These are phyloP conservation scores for Aspergillus tamarii DNA, from an alignment of 2,329 filamentous ascomycete species.

Conservation along the genomic window DNA sequence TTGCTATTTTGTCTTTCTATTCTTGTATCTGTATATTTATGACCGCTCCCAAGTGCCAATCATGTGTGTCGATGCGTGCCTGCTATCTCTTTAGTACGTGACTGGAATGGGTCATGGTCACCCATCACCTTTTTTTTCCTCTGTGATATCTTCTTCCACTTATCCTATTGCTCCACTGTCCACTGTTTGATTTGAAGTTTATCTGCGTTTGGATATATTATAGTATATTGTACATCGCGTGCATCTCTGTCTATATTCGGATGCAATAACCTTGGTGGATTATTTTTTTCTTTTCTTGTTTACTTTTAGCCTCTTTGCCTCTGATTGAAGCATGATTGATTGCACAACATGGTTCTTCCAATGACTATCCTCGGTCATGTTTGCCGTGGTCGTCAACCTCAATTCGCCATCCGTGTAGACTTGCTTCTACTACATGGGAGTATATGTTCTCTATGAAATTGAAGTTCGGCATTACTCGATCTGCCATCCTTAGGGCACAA, in stretches of 20 bases:
- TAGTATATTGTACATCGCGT: background rate
- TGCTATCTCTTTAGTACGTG: background rate
- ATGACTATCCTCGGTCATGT: background rate
- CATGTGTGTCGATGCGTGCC: background rate
- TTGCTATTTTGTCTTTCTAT: background rate
- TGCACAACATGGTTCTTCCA: slow-evolving; percentile 2
- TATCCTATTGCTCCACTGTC: background rate
- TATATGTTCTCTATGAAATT: background rate
- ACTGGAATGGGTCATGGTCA: background rate
- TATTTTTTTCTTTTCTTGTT: slow-evolving; percentile 1
- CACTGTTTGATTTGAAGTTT: background rate
- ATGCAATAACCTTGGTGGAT: slow-evolving; percentile 3
- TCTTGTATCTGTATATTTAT: slow-evolving; percentile 17
- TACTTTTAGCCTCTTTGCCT: background rate
- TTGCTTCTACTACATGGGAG: background rate
- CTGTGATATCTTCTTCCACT: background rate
- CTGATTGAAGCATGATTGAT: slow-evolving; percentile 5
- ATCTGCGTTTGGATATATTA: slow-evolving; percentile 12
- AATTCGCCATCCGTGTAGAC: background rate
- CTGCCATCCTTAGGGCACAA: background rate
- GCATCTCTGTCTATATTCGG: slow-evolving; percentile 15
- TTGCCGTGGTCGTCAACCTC: background rate
- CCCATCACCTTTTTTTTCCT: slow-evolving; percentile 4
- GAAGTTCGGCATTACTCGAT: background rate
- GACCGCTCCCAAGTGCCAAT: slow-evolving; percentile 7